Evolutionary conservation across 1,284 basidiomycete species (phyloP).

Genomic region (Ustilago bromivora): DNA sequence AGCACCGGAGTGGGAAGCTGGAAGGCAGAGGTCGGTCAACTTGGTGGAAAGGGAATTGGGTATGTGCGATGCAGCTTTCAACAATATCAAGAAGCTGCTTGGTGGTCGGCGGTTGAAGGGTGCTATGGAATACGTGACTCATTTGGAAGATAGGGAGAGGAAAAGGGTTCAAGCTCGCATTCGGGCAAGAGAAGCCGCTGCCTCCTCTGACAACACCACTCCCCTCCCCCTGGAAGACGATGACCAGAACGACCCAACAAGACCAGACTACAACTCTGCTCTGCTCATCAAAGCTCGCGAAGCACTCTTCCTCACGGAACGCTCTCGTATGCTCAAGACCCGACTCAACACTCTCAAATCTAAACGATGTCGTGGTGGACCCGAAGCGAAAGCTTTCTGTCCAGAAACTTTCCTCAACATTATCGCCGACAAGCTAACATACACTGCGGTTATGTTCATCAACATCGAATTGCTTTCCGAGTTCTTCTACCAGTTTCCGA

Average conservation of each 20-base stretch:
- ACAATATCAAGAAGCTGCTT: constrained; percentile 85
- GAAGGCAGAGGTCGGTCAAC: constrained; percentile 79
- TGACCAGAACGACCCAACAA: constrained; percentile 72
- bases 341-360: constrained; percentile 86
- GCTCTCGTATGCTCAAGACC: constrained; percentile 84
- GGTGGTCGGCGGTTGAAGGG: constrained; percentile 84
- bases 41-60: constrained; percentile 85
- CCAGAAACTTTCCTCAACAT: constrained; percentile 97
- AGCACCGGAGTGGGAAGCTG: constrained; percentile 88
- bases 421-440: constrained; percentile 95
- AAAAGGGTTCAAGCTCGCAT: constrained; percentile 73
- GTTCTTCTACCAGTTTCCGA: constrained; percentile 99
- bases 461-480: constrained; percentile 89
- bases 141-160: constrained; percentile 83
- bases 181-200: constrained; percentile 38
- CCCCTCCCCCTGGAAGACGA: constrained; percentile 25
- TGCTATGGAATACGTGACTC: constrained; percentile 84
- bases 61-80: constrained; percentile 87
- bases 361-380: constrained; percentile 86
- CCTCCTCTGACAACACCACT: neutral
- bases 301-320: constrained; percentile 86
- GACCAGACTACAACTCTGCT: constrained; percentile 81
- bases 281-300: constrained; percentile 78
- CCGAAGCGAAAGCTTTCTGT: constrained; percentile 87
- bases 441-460: constrained; percentile 97